Evolutionary conservation across 2,329 filamentous ascomycete species (phyloP).

Genomic region (Ceratocystiopsis minuta): DNA sequence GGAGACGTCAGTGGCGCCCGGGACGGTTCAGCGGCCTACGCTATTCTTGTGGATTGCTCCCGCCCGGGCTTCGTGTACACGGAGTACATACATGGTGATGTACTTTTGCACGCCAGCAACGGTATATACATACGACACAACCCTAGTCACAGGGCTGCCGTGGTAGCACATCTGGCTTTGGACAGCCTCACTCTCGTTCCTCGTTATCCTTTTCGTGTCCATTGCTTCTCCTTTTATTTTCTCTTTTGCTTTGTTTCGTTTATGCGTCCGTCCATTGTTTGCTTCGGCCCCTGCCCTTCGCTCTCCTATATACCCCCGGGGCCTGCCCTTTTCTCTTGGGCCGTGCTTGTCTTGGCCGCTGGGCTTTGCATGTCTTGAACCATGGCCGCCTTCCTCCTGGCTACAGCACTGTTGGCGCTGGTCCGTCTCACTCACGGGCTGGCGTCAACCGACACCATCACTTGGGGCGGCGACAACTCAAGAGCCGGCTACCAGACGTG

Average conservation of each 20-base stretch:
- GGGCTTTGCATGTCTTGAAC: background rate
- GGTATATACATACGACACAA: background rate
- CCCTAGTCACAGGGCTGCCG: background rate
- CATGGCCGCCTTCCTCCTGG: background rate
- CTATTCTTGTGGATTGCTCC: no score
- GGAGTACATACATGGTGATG: no score
- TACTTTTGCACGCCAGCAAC: no score
- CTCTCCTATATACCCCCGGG: background rate
- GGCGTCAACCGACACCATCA: slow-evolving; percentile 35
- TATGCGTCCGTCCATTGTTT: background rate
- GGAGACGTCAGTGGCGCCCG: no score
- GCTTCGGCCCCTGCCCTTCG: background rate
- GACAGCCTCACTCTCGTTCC: background rate
- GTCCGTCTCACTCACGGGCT: slow-evolving; percentile 18
- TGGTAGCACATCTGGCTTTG: no score
- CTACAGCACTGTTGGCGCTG: slow-evolving; percentile 14
- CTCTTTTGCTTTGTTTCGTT: background rate
- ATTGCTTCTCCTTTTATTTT: background rate
- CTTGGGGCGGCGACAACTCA: slow-evolving; percentile 39
- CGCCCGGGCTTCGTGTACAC: no score
- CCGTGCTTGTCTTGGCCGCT: background rate
- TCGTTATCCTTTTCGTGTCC: no score
- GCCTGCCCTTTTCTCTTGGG: background rate
- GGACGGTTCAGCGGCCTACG: no score
- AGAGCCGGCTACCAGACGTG: slow-evolving; percentile 34